These are phyloP conservation scores for Pythium brassicae DNA, from an alignment of 352 stramenopile genomes.

Conservation along the genomic window DNA sequence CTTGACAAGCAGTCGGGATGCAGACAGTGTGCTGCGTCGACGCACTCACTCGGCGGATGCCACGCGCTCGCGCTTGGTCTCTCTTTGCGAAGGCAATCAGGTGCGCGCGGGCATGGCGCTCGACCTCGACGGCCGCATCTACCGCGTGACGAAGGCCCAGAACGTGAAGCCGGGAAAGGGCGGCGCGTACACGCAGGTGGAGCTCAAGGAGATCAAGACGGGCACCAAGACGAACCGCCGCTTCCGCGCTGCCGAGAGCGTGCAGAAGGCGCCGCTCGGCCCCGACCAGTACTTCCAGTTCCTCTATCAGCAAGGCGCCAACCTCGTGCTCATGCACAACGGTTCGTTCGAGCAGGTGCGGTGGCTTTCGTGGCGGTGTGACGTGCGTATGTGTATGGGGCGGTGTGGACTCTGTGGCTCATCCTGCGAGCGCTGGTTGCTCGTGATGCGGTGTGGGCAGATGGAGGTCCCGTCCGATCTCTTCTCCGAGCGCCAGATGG, in stretches of 20 bases:
- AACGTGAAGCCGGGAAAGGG: conserved; percentile 85
- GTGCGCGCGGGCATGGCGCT: conserved; percentile 78
- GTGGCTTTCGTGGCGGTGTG: not conserved
- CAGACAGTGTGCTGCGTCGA: no score
- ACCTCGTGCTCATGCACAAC: conserved; percentile 84
- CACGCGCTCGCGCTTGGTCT: not conserved
- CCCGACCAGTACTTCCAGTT: conserved; percentile 79
- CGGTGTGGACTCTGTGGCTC: no score
- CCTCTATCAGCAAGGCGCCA: conserved; percentile 73
- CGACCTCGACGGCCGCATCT: conserved; percentile 81
- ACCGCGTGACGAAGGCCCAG: conserved; percentile 80
- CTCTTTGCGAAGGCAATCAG: conserved; percentile 55
- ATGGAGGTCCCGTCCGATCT: conserved; percentile 69
- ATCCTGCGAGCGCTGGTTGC: no score
- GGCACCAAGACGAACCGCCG: conserved; percentile 79
- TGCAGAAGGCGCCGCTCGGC: conserved; percentile 72
- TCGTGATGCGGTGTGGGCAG: conserved; percentile 16
- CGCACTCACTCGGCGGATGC: no score
- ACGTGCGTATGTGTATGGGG: no score
- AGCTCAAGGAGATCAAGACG: conserved; percentile 86
- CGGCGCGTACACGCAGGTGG: conserved; percentile 73
- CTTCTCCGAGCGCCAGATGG: conserved; percentile 68
- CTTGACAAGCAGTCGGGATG: not conserved
- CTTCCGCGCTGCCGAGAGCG: conserved; percentile 75
- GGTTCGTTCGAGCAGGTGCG: conserved; percentile 74